Evolutionary conservation across 345 rosid species (phyloP).

Genomic region (Brassica napus): DNA sequence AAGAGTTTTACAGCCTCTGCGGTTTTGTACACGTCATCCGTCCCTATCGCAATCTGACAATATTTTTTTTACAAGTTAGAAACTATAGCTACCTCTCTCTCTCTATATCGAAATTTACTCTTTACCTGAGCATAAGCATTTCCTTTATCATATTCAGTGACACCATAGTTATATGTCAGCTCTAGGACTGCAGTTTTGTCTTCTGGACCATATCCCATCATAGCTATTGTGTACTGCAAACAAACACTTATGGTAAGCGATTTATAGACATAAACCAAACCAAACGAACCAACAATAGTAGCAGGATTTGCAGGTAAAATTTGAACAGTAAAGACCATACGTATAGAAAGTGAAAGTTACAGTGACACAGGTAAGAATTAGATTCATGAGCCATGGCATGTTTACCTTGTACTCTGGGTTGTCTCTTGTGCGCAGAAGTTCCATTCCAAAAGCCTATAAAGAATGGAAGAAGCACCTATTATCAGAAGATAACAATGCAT

Average conservation of each 20-base stretch:
- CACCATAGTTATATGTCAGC: constrained; percentile 92
- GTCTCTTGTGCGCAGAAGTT: constrained; percentile 87
- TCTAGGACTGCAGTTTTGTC: constrained; percentile 79
- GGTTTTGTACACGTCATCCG: constrained; percentile 92
- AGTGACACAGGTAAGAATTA: not conserved
- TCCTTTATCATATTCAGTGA: constrained; percentile 86
- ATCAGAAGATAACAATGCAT: constrained; percentile 20
- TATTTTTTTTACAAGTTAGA: not conserved
- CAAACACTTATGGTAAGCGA: not conserved
- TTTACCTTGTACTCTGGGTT: constrained; percentile 92
- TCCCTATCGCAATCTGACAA: constrained; percentile 84
- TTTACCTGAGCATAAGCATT: constrained; percentile 88
- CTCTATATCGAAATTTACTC: not conserved
- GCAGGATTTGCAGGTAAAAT: not conserved
- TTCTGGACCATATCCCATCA: constrained; percentile 96
- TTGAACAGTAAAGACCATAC: not conserved
- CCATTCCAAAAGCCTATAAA: constrained; percentile 93
- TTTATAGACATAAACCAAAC: not conserved
- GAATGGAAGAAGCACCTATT: constrained; percentile 14
- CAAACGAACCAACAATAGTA: not conserved
- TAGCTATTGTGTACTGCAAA: constrained; percentile 73
- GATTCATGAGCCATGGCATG: not conserved
- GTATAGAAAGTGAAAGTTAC: not conserved
- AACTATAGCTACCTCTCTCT: not conserved
- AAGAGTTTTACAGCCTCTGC: constrained; percentile 80